These are phyloP conservation scores for Leccinum pachyderme DNA, from an alignment of 1,284 basidiomycete species.

Conservation along the genomic window DNA sequence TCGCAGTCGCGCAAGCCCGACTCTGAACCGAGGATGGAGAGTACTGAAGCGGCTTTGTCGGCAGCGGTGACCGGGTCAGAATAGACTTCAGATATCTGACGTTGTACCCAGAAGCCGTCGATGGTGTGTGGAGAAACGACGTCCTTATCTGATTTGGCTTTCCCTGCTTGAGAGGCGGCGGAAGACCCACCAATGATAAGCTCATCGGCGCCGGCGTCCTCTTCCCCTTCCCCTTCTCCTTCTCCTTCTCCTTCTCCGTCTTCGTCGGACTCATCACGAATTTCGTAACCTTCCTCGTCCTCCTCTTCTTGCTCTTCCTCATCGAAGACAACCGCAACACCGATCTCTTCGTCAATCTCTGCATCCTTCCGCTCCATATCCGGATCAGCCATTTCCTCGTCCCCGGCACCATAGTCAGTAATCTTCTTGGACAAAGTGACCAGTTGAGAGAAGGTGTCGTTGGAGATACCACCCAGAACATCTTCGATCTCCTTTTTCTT, in stretches of 20 bases:
- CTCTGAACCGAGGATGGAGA: slow-evolving; percentile 88
- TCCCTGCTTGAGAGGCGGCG: slow-evolving; percentile 40
- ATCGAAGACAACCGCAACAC: slow-evolving; percentile 95
- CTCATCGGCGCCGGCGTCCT: slow-evolving; percentile 56
- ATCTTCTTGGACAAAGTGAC: slow-evolving; percentile 92
- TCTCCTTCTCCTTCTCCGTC: slow-evolving; percentile 61
- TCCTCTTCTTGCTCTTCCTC: slow-evolving; percentile 93
- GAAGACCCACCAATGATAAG: slow-evolving; percentile 71
- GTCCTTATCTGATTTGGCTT: slow-evolving; percentile 68
- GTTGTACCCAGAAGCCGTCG: slow-evolving; percentile 98
- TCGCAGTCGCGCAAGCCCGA: slow-evolving; percentile 92
- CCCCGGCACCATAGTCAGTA: slow-evolving; percentile 92
- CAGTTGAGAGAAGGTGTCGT: slow-evolving; percentile 84
- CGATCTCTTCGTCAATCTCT: slow-evolving; percentile 89
- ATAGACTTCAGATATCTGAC: slow-evolving; percentile 88
- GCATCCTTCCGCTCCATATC: slow-evolving; percentile 77
- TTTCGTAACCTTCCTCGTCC: slow-evolving; percentile 82
- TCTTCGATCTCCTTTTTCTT: slow-evolving; percentile 95
- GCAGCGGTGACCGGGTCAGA: slow-evolving; percentile 93
- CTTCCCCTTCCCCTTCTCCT: slow-evolving; percentile 41
- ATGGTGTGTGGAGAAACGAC: slow-evolving; percentile 87
- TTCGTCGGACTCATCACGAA: slow-evolving; percentile 76
- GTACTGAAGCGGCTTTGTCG: slow-evolving; percentile 85
- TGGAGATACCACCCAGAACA: slow-evolving; percentile 68
- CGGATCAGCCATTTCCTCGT: slow-evolving; percentile 72